Evolutionary conservation across 2,329 filamentous ascomycete species (phyloP), one percentile per base, ranked within the genome.

Genomic region (Monilinia vaccinii-corymbosi): DNA sequence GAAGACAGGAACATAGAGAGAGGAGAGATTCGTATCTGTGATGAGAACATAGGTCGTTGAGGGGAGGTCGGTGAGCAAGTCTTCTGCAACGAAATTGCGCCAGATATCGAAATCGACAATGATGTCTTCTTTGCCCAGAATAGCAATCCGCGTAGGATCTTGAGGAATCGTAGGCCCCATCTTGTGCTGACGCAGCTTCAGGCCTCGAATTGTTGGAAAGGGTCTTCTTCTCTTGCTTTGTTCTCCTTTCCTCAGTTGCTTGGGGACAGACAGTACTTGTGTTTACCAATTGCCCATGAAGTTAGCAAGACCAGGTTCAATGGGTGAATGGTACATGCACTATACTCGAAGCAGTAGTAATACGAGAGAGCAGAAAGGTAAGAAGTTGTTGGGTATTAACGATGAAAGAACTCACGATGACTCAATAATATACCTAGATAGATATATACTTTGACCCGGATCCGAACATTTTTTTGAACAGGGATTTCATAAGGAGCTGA

Each of bases 21-120:
- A 81, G 63, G 82, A 83, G 63, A 99, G 83, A 72, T 97, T 97
- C 49, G 92, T 96, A 76, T 99, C 94, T 74, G 94, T 97, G 70
- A 99, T 89, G 63, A 99, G 86, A 61, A 97, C 88, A 73, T 97
- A 99, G 63, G 93, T 97, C 21, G 91, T 95, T 23, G 92, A 94
- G 55, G 82, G 75, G 62, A 94, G 79, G 72, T 87, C 89, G 59
- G 81, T 76, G 64, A 97, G 79, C 60, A 99, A 81, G 75, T 99
- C 93, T 67, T 85, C 76, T 57, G 86, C 85, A 64, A 97, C 86
- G 72, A 89, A 94, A 71, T 81, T 81, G 64, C 87, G 83, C 90
- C 92, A 97, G 60, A 99, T 83, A 65, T 88, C 90, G 73, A 96
- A 91, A 72, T 97, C 91, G 70, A 97, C 87, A 65, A 97, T 80